phyloP scores from a whole-genome alignment of 805 yeast genomes.

The Teunomyces lycoperdinae region DNA sequence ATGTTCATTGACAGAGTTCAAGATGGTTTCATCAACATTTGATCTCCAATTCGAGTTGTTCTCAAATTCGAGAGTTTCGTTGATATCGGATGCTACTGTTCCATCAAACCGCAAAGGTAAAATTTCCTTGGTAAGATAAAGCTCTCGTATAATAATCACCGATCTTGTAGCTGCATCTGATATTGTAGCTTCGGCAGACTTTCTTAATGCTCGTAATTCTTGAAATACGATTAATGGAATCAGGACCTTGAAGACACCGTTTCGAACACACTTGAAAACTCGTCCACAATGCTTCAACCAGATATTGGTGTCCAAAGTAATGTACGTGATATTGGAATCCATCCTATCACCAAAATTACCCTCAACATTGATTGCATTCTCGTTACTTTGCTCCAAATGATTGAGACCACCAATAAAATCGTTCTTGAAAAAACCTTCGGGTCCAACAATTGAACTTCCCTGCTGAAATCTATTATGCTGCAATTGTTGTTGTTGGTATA shows the following conservation, averaged over 20 bases:
- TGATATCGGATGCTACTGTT: conserved; percentile 60
- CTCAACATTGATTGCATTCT: conserved; percentile 14
- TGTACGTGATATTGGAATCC: conserved; percentile 54
- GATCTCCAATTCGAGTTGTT: conserved; percentile 70
- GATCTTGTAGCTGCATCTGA: conserved; percentile 81
- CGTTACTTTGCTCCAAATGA: conserved; percentile 8
- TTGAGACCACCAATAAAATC: conserved; percentile 21
- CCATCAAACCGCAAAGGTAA: conserved; percentile 69
- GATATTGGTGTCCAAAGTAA: conserved; percentile 72
- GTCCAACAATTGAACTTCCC: conserved; percentile 6
- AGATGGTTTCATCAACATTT: conserved; percentile 67
- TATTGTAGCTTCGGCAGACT: conserved; percentile 68
- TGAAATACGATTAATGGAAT: conserved; percentile 77
- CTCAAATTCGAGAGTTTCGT: conserved; percentile 73
- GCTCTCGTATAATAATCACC: conserved; percentile 68
- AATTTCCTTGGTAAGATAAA: conserved; percentile 54
- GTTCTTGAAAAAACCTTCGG: conserved; percentile 23
- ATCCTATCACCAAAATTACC: conserved; percentile 58
- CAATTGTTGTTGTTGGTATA: conserved; percentile 19
- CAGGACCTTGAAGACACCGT: conserved; percentile 55
- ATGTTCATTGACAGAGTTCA: conserved; percentile 46
- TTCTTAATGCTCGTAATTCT: conserved; percentile 67
- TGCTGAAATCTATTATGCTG: conserved; percentile 17
- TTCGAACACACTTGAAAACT: conserved; percentile 63
- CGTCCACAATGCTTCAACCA: conserved; percentile 83